Conservation (phyloP, 805 yeast species). For the Ogataea neopini region DNA sequence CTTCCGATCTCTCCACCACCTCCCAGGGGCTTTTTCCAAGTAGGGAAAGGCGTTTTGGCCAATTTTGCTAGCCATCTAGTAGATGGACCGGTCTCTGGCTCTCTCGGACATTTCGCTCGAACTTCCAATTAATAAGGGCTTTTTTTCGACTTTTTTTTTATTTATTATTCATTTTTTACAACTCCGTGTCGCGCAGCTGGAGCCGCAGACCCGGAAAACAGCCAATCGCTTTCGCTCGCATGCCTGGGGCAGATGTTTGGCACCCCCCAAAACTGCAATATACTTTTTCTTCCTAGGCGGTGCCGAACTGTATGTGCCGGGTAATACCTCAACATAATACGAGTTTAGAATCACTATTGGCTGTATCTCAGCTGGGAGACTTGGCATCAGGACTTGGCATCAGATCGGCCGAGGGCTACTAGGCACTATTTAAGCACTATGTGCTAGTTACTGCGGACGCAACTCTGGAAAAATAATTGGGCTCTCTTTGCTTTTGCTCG, state of each 20-base stretch:
- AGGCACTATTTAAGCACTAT: too few relatives aligned
- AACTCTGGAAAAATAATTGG: too few relatives aligned
- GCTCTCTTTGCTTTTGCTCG: background rate
- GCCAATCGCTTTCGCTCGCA: background rate
- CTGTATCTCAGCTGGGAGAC: background rate
- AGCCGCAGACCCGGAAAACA: conserved; percentile 2
- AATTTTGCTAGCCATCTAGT: too few relatives aligned
- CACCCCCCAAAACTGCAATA: background rate
- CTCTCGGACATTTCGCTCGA: conserved; percentile 9
- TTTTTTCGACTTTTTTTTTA: background rate
- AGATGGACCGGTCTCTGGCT: too few relatives aligned
- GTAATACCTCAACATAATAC: background rate
- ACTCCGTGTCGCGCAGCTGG: background rate
- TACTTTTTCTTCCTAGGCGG: background rate
- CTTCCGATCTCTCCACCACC: background rate
- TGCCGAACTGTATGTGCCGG: conserved; percentile 1
- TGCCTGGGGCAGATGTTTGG: background rate
- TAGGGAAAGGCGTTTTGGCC: too few relatives aligned
- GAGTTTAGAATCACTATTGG: background rate
- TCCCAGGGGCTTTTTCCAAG: too few relatives aligned
- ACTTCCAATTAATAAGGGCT: background rate
- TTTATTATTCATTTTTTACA: background rate
- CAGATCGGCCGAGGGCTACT: too few relatives aligned
- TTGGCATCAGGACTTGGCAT: background rate
- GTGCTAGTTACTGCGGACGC: too few relatives aligned